Base-by-base conservation (phyloP, 805 yeast species). In the Trichomonascus vanleenenianus region DNA sequence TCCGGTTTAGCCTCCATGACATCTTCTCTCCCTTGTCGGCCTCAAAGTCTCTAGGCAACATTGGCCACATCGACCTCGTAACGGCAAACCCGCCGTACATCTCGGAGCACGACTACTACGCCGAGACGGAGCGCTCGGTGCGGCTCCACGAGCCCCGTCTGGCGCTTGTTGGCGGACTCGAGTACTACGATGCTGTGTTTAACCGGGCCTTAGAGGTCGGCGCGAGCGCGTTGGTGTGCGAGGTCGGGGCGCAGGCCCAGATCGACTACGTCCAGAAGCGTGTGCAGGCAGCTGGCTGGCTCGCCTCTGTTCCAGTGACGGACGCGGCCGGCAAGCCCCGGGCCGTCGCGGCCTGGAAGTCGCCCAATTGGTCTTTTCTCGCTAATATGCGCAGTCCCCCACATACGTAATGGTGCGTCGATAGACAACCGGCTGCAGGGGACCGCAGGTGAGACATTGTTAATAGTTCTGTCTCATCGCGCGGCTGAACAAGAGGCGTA, bases 1-100 rank as follows among this genome's bases (percentile, higher is more conserved):
- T 38, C 16, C 11, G 30, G 39, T 1, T 58, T 34, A 19, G 16
- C 16, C 19, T 9, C 15, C 15, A 22, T 31, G 42, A 22, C 27
- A 22, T 22, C 37, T 25, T 30, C 40, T 16, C 22, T 20, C 27
- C 27, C 35, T 18, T 11, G 15, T 16, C 10, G 15, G 32, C 30
- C 32, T 9, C 30, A n/a, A n/a, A 14, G 22, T 16, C 14, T 19
- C 36, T 10, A 30, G 27, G 34, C 15, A 31, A n/a, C 32, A 20
- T 18, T 27, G 18, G 27, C 16, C 15, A 35, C 2, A 50, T 68
- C 14, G 83, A 82, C 48, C 44, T 91, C 2, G 58, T 93, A 0
- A 73, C 81, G 0, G 77, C 95, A n/a, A 91, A 91, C 55, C 98
- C 98, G 0, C 98, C 98, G 0, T 91, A 91, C 58, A 81, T 89